A percentile compares a stretch with the other conserved stretches of the same genome.
These are phyloP conservation scores for Eutypa lata DNA, from an alignment of 2,329 filamentous ascomycete genomes.

Conservation along the genomic window DNA sequence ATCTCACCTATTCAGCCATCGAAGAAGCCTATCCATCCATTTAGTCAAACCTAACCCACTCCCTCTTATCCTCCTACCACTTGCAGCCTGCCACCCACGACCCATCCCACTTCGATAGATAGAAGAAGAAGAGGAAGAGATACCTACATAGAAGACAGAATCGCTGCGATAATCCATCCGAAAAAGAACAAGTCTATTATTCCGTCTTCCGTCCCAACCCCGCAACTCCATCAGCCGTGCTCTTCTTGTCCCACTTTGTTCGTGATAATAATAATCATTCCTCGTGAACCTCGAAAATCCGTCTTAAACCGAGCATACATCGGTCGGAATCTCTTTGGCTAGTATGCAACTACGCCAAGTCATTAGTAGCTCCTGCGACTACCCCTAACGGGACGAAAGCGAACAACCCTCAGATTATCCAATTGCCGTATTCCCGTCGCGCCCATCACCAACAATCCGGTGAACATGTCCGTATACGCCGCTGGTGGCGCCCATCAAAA, in stretches of 20 bases:
- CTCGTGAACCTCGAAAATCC: slow-evolving; percentile 26
- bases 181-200: too few species aligned
- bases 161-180: too few species aligned
- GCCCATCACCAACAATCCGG: not conserved
- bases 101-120: not conserved
- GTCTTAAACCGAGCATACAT: slow-evolving; percentile 29
- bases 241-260: slow-evolving; percentile 1
- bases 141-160: too few species aligned
- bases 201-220: not conserved
- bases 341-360: not conserved
- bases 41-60: not conserved
- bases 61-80: not conserved
- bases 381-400: not conserved
- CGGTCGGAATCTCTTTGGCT: not conserved
- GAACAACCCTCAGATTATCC: not conserved
- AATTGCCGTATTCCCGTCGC: not conserved
- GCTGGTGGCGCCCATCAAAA: not conserved
- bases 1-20: not conserved
- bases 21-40: not conserved
- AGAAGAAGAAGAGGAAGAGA: not conserved
- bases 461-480: slow-evolving; percentile 6
- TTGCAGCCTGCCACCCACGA: not conserved
- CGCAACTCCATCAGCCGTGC: not conserved
- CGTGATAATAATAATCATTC: not conserved
- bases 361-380: not conserved